A percentile compares a stretch with the other conserved stretches of the same genome.
These are phyloP conservation scores for Martensiomyces pterosporus DNA, from an alignment of 192 early-diverging fungal genomes.

Conservation along the genomic window DNA sequence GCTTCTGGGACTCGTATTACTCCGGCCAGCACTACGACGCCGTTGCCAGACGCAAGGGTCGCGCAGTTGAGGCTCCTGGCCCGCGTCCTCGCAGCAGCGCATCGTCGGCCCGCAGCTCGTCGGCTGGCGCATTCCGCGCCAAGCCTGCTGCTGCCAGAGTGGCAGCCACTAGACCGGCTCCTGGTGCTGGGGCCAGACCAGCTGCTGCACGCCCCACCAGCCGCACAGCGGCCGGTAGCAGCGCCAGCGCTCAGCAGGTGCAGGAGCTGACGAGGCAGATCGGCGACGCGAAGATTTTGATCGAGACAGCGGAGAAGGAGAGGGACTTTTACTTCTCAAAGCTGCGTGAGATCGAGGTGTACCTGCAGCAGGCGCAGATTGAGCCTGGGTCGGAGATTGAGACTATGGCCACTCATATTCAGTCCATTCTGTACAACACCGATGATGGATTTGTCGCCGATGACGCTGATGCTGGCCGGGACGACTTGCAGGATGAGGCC, in stretches of 20 bases:
- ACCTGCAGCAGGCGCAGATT: slow-evolving; percentile 75
- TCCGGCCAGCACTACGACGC: slow-evolving; percentile 85
- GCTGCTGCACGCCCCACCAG: slow-evolving; percentile 14
- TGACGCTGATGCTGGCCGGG: slow-evolving; percentile 4
- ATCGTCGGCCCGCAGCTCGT: slow-evolving; percentile 32
- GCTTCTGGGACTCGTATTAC: slow-evolving; percentile 86
- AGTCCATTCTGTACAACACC: slow-evolving; percentile 89
- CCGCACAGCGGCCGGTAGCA: slow-evolving; percentile 33
- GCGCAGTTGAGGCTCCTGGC: slow-evolving; percentile 28
- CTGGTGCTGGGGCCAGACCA: neutral
- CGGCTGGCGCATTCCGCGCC: slow-evolving; percentile 30
- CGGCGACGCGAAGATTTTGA: slow-evolving; percentile 75
- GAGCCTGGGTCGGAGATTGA: slow-evolving; percentile 50
- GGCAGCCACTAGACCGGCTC: neutral
- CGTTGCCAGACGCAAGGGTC: slow-evolving; percentile 58
- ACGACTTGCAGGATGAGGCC: slow-evolving; percentile 10
- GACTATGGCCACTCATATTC: slow-evolving; percentile 69
- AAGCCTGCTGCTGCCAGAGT: slow-evolving; percentile 9
- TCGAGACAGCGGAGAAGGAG: slow-evolving; percentile 93
- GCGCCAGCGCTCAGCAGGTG: slow-evolving; percentile 58
- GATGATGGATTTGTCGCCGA: slow-evolving; percentile 50
- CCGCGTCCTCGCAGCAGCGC: slow-evolving; percentile 27
- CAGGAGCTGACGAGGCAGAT: slow-evolving; percentile 74
- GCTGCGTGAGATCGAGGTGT: slow-evolving; percentile 89
- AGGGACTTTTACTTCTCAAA: slow-evolving; percentile 97